Evolutionary conservation across 768 basidiomycete genomes (phyloP).

Genomic region (Phylloporus sp.): DNA sequence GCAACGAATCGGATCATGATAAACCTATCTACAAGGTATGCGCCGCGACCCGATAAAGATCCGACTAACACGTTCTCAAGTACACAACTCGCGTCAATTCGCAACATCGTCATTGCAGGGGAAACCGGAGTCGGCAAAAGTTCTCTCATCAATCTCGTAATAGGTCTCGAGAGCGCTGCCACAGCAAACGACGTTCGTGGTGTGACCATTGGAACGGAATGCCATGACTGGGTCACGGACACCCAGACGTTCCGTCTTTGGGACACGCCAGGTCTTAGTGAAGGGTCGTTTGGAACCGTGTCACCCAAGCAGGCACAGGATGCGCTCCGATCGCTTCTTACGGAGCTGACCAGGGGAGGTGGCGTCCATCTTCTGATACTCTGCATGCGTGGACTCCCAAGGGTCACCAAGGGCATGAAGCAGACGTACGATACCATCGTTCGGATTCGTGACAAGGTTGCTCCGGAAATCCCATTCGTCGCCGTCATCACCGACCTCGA

Average conservation of each 20-base stretch:
- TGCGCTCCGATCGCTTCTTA: conserved; percentile 24
- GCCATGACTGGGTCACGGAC: conserved; percentile 14
- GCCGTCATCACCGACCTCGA: conserved; percentile 28
- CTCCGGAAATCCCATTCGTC: conserved; percentile 18
- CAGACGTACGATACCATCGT: conserved; percentile 22
- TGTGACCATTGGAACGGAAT: conserved; percentile 20
- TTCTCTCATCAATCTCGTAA: conserved; percentile 28
- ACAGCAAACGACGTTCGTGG: conserved; percentile 22
- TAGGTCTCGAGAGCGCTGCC: conserved; percentile 19
- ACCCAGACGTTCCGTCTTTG: conserved; percentile 24
- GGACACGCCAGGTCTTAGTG: conserved; percentile 32
- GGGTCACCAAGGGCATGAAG: conserved; percentile 24
- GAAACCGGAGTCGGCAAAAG: conserved; percentile 31
- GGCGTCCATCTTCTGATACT: no score
- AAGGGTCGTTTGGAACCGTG: conserved; percentile 22
- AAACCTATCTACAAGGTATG: conserved; percentile 6
- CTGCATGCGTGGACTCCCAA: conserved; percentile 25
- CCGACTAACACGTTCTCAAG: conserved; percentile 8
- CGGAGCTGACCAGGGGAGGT: conserved; percentile 14
- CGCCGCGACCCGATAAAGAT: not conserved
- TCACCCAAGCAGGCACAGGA: conserved; percentile 21
- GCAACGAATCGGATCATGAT: conserved; percentile 6
- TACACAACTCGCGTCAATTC: conserved; percentile 10
- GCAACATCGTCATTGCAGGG: conserved; percentile 27
- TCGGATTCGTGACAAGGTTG: conserved; percentile 18